Evolutionary conservation across 768 basidiomycete species (phyloP), one percentile per base, ranked within the genome.

Genomic region (Tylopilus vinaceipallidus): DNA sequence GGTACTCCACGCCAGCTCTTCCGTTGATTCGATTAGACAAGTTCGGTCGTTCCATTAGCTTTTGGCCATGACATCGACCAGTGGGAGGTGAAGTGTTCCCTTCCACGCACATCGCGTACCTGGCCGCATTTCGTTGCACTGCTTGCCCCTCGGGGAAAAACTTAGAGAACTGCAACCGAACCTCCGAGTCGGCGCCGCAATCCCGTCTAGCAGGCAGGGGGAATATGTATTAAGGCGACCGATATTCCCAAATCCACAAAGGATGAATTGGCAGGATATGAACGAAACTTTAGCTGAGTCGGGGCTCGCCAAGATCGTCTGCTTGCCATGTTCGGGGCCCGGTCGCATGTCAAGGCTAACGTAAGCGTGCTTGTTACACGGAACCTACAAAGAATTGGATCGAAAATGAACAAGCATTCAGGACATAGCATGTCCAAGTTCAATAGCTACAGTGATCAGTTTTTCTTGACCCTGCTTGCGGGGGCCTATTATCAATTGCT

Each of bases 361-460:
- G 14, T 22, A 24, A 12, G 14, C n/a, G n/a, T n/a, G n/a, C n/a
- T n/a, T n/a, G n/a, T n/a, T 40, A 57, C 5, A 37, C 54, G 58
- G 56, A 36, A 34, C 16, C 3, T 17, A 7, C 19, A 34, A 13
- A 17, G n/a, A 16, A 16, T 2, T 16, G 3, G 29, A 20, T 62
- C 64, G 29, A 52, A 51, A 11, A 49, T 50, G 34, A 60, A 45
- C 35, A 65, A 44, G 56, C 62, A 63, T 38, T 61, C 58, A 12
- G 60, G 57, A 17, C 49, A 34, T 26, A 61, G 55, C 24, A 61
- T 39, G 27, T 51, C 50, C 19, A 61, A 49, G 24, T 44, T 40
- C 20, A 50, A 41, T 6, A n/a, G n/a, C 52, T 55, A 10, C 50
- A 38, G 27, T 52, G 58, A 29, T 53, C 58, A 19, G 49, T 39